Conservation (phyloP, 2,329 filamentous ascomycete genomes). For the Fusarium begoniae region DNA sequence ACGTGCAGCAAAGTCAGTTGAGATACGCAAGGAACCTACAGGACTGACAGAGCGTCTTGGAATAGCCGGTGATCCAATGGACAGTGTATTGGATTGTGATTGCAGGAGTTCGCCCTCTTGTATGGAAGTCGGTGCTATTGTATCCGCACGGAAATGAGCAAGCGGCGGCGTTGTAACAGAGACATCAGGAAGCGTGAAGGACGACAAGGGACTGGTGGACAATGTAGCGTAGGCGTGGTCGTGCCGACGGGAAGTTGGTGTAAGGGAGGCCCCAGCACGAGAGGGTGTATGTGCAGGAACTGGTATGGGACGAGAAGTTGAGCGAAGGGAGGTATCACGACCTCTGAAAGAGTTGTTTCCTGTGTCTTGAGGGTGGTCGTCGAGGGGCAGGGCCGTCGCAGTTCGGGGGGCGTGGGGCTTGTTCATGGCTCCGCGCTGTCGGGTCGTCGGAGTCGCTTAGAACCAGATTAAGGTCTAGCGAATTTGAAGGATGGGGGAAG, state of each 20-base stretch:
- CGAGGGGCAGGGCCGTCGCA: constrained; percentile 42
- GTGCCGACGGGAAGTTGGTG: constrained; percentile 29
- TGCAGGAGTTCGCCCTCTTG: constrained; percentile 34
- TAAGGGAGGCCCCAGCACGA: constrained; percentile 26
- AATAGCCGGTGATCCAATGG: constrained; percentile 15
- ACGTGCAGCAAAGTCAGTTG: constrained; percentile 47
- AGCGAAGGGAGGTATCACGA: constrained; percentile 34
- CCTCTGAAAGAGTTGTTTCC: constrained; percentile 21
- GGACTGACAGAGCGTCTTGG: constrained; percentile 31
- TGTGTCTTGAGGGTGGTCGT: constrained; percentile 27
- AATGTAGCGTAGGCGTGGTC: constrained; percentile 33
- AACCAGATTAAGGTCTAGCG: constrained; percentile 30
- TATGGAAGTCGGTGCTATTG: constrained; percentile 46
- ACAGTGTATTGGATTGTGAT: constrained; percentile 18
- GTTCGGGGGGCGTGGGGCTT: constrained; percentile 41
- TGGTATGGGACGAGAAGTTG: constrained; percentile 34
- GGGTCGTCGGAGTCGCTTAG: constrained; percentile 35
- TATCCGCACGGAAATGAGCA: constrained; percentile 41
- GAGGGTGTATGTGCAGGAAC: constrained; percentile 27
- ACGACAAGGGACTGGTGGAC: constrained; percentile 29
- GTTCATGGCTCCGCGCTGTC: constrained; percentile 45
- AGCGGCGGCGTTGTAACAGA: constrained; percentile 37
- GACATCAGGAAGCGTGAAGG: constrained; percentile 39
- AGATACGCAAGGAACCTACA: constrained; percentile 48
- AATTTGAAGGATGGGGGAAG: neutral